Base-by-base conservation (phyloP, 371 early-diverging fungal species). In the Paramicrosporidium saccamoebae region DNA sequence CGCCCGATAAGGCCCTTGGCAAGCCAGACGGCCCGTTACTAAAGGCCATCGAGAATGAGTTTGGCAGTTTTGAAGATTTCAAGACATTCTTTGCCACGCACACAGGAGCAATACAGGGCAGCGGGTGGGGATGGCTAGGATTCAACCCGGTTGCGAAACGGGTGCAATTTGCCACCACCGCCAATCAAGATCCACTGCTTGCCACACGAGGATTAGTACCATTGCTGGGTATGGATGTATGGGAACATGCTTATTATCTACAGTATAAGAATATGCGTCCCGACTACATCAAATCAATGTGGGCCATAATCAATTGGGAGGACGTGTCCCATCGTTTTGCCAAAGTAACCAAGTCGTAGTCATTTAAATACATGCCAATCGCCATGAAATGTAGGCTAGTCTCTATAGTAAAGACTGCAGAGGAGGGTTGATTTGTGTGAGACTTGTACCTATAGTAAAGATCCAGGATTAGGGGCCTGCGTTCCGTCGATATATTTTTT, bases 181-280 rank as follows among this genome's bases (percentile, higher is more conserved):
- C 73, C 22, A 88, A 95, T 57, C 96, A 95, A 52, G 82, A 82
- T 47, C 13, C 30, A 19, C 22, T 38, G 12, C 35, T 44, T 27
- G n/a, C n/a, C n/a, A n/a, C n/a, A n/a, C n/a, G n/a, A n/a, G 64
- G 50, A 8, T 42, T 55, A 25, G 50, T 68, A 20, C 90, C 92
- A 19, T 44, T 95, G 19, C 52, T 95, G 25, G 84, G 81, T 18
- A 44, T 82, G 30, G 96, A 95, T 52, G 88, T 84, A 6, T 92
- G 94, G 95, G 94, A 88, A 49, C 95, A 92, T 35, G 75, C 92
- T 14, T 95, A 88, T 52, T 94, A 94, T 41, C 50, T 94, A 30
- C 77, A 90, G 45, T 90, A 88, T 59, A 77, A 78, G 57, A 86
- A 82, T 44, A 75, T 64, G 19, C 74, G 84, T 30, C 72, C 73